phyloP scores from a whole-genome alignment of 371 early-diverging fungal species.

The Mortierella sp. region DNA sequence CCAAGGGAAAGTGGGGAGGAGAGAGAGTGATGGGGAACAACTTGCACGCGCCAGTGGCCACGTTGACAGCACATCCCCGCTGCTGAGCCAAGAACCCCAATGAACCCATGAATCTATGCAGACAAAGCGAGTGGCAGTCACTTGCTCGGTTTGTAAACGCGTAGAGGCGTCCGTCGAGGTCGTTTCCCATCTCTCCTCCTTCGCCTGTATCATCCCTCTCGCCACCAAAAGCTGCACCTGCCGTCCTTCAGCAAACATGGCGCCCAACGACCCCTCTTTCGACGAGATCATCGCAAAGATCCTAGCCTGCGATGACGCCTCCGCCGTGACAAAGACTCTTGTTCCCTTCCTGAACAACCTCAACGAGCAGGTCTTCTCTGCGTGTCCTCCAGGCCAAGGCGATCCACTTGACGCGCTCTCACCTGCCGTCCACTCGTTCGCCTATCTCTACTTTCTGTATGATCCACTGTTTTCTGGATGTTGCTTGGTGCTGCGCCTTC shows the following conservation, averaged over 20 bases:
- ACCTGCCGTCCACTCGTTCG: conserved; percentile 62
- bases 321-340: conserved; percentile 30
- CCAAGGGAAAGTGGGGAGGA: too few species aligned
- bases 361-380: conserved; percentile 46
- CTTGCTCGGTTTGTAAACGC: too few species aligned
- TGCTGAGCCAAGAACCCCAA: too few species aligned
- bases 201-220: neutral
- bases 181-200: neutral
- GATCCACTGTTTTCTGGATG: neutral
- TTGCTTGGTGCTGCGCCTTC: neutral
- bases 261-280: conserved; percentile 39
- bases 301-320: conserved; percentile 31
- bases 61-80: too few species aligned
- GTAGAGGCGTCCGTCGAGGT: neutral
- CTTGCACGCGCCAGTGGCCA: too few species aligned
- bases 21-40: too few species aligned
- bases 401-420: conserved; percentile 71
- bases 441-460: conserved; percentile 73
- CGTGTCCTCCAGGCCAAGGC: conserved; percentile 53
- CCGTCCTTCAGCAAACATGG: conserved; percentile 16
- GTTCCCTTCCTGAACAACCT: conserved; percentile 53
- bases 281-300: conserved; percentile 61
- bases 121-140: too few species aligned
- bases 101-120: too few species aligned
- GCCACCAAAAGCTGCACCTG: too few species aligned